phyloP scores from a whole-genome alignment of 306 rosid genomes.

The Urtica urens region DNA sequence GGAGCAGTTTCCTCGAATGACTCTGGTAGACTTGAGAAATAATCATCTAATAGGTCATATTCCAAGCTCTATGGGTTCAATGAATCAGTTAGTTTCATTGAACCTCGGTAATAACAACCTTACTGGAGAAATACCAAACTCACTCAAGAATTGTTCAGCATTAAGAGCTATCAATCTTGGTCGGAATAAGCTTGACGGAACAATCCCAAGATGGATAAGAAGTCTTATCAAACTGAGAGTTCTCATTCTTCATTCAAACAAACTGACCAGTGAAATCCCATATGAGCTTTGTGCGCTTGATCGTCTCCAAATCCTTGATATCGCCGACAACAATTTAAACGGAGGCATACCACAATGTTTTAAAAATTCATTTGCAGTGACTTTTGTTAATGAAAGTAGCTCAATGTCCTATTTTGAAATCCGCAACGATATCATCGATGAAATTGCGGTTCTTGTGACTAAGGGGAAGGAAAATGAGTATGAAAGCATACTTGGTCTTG shows the following conservation, averaged over 20 bases:
- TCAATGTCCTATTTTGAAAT: neutral
- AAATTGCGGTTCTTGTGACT: neutral
- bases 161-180: neutral
- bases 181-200: slow-evolving; percentile 3
- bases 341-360: slow-evolving; percentile 14
- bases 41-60: slow-evolving; percentile 15
- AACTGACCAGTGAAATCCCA: slow-evolving; percentile 2
- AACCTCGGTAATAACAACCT: slow-evolving; percentile 13
- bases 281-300: slow-evolving; percentile 6
- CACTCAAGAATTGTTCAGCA: neutral
- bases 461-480: neutral
- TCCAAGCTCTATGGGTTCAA: slow-evolving; percentile 19
- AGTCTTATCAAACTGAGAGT: neutral
- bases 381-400: neutral
- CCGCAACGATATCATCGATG: neutral
- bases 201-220: slow-evolving; percentile 14
- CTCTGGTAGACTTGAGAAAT: neutral
- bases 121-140: slow-evolving; percentile 11
- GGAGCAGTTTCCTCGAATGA: neutral
- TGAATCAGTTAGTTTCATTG: slow-evolving; percentile 1
- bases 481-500: neutral
- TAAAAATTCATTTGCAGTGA: neutral
- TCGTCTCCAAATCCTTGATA: slow-evolving; percentile 1
- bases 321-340: neutral
- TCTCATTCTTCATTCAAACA: slow-evolving; percentile 10